Percentiles rank a stretch among this genome's conserved stretches.
Evolutionary conservation across 257 asterid genomes (phyloP).

Genomic region (Jaltomata sinuosa): DNA sequence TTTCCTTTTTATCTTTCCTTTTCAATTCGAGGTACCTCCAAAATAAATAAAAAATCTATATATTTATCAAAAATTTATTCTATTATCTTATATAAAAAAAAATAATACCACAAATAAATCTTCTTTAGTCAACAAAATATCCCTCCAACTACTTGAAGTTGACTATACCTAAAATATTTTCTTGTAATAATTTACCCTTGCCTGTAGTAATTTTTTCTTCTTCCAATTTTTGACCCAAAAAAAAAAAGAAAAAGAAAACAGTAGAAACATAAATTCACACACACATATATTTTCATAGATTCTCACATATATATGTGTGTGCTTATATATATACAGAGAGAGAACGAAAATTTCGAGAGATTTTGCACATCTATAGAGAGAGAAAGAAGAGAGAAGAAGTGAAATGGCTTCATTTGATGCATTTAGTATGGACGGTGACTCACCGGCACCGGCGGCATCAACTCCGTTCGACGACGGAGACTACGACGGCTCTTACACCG

Average conservation of each 20-base stretch:
- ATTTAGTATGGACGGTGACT: conserved; percentile 53
- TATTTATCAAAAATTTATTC: neutral
- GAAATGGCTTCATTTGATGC: conserved; percentile 72
- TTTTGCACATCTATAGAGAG: conserved; percentile 5
- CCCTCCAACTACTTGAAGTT: neutral
- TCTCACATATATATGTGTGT: neutral
- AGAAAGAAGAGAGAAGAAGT: conserved; percentile 1
- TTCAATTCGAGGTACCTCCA: neutral
- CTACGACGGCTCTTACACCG: conserved; percentile 35
- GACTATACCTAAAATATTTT: neutral
- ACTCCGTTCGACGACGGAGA: conserved; percentile 46
- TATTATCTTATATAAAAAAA: neutral
- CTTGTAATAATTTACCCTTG: neutral
- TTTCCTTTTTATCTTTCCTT: neutral
- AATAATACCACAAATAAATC: neutral
- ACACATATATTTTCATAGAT: neutral
- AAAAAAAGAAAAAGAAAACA: neutral
- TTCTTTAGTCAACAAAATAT: neutral
- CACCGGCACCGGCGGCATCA: conserved; percentile 30
- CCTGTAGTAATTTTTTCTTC: no score
- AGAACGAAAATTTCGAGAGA: neutral
- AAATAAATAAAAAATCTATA: neutral
- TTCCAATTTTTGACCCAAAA: neutral
- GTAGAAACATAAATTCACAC: neutral
- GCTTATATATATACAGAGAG: neutral